Evolutionary conservation across 805 yeast genomes (phyloP).

Genomic region (Starmerella apicola): DNA sequence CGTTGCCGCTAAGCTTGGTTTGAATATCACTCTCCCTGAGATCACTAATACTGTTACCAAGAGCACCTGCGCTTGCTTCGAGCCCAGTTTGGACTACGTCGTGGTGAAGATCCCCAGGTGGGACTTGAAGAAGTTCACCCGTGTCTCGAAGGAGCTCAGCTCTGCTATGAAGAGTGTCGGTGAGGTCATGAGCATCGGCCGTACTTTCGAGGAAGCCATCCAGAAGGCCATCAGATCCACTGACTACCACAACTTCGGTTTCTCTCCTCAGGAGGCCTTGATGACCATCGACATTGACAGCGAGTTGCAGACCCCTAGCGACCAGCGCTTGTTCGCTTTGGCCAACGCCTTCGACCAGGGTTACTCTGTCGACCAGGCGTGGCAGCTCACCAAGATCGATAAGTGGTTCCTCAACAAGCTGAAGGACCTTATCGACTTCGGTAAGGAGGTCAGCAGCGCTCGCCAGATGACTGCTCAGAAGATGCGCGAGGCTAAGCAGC

Average conservation of each 20-base stretch:
- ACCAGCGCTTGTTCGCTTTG: constrained; percentile 88
- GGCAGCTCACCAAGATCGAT: constrained; percentile 84
- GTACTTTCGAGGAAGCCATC: constrained; percentile 93
- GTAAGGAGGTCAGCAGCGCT: constrained; percentile 6
- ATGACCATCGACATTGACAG: constrained; percentile 86
- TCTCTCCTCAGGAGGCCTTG: constrained; percentile 52
- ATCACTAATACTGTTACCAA: constrained; percentile 93
- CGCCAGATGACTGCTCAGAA: constrained; percentile 48
- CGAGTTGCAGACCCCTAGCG: constrained; percentile 94
- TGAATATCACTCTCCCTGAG: constrained; percentile 89
- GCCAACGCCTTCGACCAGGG: constrained; percentile 93
- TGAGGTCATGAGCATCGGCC: constrained; percentile 98
- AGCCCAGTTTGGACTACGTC: constrained; percentile 91
- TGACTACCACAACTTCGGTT: constrained; percentile 91
- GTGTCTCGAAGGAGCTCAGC: constrained; percentile 79
- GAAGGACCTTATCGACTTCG: constrained; percentile 74
- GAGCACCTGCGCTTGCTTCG: constrained; percentile 91
- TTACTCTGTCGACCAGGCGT: constrained; percentile 84
- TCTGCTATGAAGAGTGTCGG: constrained; percentile 98
- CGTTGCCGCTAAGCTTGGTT: constrained; percentile 94
- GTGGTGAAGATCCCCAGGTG: constrained; percentile 97
- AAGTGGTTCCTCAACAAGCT: constrained; percentile 91
- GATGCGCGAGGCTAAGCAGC: constrained; percentile 75
- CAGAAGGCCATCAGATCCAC: constrained; percentile 90
- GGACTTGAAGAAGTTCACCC: constrained; percentile 93